phyloP scores from a whole-genome alignment of 345 rosid genomes.

The Populus davidiana region DNA sequence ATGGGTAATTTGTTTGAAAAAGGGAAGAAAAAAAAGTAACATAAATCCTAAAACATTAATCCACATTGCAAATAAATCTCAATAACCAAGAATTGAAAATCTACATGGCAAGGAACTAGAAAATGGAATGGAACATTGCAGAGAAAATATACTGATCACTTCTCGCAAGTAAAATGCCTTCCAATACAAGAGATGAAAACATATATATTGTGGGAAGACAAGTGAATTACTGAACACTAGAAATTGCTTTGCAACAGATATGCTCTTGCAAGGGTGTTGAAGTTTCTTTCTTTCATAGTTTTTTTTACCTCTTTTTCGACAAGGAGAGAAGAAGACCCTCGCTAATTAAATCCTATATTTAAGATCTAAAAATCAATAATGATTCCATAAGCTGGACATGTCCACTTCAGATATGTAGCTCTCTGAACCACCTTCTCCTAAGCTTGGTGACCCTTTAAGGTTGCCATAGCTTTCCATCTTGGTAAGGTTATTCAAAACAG shows the following conservation, averaged over 20 bases:
- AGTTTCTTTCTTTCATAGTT: background rate
- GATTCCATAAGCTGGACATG: conserved; percentile 31
- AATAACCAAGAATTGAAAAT: too few relatives aligned
- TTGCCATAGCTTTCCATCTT: conserved; percentile 27
- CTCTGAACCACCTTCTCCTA: conserved; percentile 36
- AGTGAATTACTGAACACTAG: background rate
- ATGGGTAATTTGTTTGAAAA: too few relatives aligned
- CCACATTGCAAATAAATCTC: too few relatives aligned
- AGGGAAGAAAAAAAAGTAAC: too few relatives aligned
- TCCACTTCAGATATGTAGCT: conserved; percentile 41
- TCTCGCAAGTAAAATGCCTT: background rate
- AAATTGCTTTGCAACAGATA: background rate
- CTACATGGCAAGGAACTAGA: too few relatives aligned
- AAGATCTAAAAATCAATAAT: conserved; percentile 4
- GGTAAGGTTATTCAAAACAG: conserved; percentile 39
- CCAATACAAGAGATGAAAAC: background rate
- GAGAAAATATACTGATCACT: background rate
- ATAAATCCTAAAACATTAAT: too few relatives aligned
- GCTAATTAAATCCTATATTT: background rate
- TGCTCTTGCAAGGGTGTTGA: background rate
- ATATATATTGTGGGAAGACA: background rate
- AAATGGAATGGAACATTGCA: too few relatives aligned
- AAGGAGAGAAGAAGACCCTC: background rate
- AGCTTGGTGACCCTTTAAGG: conserved; percentile 33
- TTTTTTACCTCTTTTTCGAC: background rate